These are phyloP conservation scores for Ploettnerulaceae sp. DNA, from an alignment of 2,329 filamentous ascomycete genomes.

Conservation along the genomic window DNA sequence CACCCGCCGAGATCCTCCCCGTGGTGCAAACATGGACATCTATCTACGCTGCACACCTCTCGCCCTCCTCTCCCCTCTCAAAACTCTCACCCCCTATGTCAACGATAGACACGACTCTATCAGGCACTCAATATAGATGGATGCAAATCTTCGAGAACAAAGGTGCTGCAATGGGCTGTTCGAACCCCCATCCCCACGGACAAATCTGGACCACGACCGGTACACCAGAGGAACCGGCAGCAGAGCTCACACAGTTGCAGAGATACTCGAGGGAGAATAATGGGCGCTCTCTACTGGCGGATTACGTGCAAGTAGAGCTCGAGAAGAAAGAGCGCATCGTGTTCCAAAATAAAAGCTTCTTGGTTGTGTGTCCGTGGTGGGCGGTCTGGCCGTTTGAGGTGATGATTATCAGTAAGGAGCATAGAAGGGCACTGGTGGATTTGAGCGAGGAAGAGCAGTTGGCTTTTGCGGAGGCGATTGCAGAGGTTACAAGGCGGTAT, in stretches of 20 bases:
- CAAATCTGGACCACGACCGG: slow-evolving; percentile 94
- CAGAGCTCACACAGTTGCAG: slow-evolving; percentile 72
- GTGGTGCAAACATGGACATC: slow-evolving; percentile 88
- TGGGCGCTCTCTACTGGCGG: slow-evolving; percentile 72
- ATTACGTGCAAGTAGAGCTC: slow-evolving; percentile 81
- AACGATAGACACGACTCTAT: slow-evolving; percentile 41
- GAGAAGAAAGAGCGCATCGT: slow-evolving; percentile 81
- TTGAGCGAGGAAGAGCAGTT: slow-evolving; percentile 65
- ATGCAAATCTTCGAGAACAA: slow-evolving; percentile 99
- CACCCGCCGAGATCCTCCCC: slow-evolving; percentile 68
- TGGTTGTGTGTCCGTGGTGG: slow-evolving; percentile 96
- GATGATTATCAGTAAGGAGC: slow-evolving; percentile 78
- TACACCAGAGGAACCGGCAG: slow-evolving; percentile 80
- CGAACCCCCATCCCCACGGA: slow-evolving; percentile 95
- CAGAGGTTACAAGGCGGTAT: slow-evolving; percentile 85
- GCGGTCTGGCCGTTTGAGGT: slow-evolving; percentile 96
- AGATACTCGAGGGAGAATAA: slow-evolving; percentile 71
- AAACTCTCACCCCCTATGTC: slow-evolving; percentile 33
- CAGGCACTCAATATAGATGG: slow-evolving; percentile 78
- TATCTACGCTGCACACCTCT: slow-evolving; percentile 79
- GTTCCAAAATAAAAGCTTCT: slow-evolving; percentile 78
- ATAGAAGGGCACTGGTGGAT: slow-evolving; percentile 81
- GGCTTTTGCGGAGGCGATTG: slow-evolving; percentile 75
- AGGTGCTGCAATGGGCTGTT: slow-evolving; percentile 95
- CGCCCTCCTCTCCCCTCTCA: slow-evolving; percentile 62